These are phyloP conservation scores for Aurantiochytrium sp. DNA, from an alignment of 108 stramenopile genomes.

Conservation along the genomic window DNA sequence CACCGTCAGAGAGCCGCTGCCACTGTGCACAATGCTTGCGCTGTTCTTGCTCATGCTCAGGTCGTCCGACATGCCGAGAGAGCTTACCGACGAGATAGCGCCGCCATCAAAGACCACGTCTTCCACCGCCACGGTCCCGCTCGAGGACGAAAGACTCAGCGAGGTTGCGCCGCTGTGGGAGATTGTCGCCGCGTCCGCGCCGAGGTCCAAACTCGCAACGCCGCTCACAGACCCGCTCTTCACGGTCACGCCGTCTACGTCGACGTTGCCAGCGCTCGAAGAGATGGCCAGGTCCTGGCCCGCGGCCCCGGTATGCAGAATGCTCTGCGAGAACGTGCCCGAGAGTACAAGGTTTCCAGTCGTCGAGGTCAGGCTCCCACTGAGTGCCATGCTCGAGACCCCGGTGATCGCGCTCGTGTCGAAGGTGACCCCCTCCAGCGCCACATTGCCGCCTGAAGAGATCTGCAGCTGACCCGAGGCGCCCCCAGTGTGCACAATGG, in stretches of 20 bases:
- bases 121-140: neutral
- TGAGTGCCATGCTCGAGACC: neutral
- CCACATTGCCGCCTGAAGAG: neutral
- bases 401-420: neutral
- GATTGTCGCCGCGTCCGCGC: neutral
- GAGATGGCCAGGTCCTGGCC: neutral
- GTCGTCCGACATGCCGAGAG: neutral
- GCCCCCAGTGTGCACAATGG: neutral
- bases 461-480: neutral
- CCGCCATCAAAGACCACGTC: neutral
- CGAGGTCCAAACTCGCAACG: neutral
- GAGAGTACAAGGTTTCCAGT: neutral
- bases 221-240: neutral
- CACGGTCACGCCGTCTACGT: neutral
- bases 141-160: neutral
- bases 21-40: neutral
- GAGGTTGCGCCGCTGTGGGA: neutral
- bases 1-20: neutral
- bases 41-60: neutral
- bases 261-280: neutral
- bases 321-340: neutral
- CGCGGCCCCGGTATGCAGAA: neutral
- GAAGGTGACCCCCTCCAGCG: neutral
- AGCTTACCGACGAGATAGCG: neutral
- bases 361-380: neutral